Evolutionary conservation across 2,329 filamentous ascomycete genomes (phyloP).

Genomic region (Phoma herbarum): DNA sequence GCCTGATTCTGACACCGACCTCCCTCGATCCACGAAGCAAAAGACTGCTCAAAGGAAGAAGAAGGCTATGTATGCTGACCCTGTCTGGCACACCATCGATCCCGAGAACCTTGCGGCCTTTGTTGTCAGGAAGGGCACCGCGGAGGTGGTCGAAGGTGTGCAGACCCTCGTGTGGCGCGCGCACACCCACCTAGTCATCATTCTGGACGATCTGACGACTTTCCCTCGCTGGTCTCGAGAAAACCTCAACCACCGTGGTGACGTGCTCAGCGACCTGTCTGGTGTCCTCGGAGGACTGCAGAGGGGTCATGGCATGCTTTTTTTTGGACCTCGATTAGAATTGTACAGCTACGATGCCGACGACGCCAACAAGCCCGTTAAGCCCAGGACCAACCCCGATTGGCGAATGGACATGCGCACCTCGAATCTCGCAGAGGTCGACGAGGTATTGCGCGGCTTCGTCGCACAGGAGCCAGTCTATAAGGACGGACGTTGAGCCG

Average conservation of each 20-base stretch:
- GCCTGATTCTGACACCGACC: conserved; percentile 15
- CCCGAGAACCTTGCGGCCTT: conserved; percentile 31
- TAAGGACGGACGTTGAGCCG: neutral
- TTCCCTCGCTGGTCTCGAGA: conserved; percentile 17
- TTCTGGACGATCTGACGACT: conserved; percentile 34
- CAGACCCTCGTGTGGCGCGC: conserved; percentile 7
- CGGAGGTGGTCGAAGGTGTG: neutral
- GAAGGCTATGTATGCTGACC: neutral
- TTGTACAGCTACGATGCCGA: conserved; percentile 34
- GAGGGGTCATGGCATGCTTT: conserved; percentile 32
- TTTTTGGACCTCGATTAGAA: conserved; percentile 38
- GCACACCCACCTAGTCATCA: conserved; percentile 35
- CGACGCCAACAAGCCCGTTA: neutral
- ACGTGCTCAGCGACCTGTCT: conserved; percentile 33
- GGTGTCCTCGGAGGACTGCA: conserved; percentile 25
- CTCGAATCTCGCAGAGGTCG: conserved; percentile 5
- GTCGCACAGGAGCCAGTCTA: neutral
- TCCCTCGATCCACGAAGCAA: conserved; percentile 5
- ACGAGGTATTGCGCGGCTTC: conserved; percentile 15
- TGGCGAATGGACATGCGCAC: conserved; percentile 24
- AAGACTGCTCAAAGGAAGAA: conserved; percentile 1
- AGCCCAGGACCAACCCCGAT: neutral
- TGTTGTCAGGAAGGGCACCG: conserved; percentile 22
- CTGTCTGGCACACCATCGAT: conserved; percentile 21
- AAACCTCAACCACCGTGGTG: conserved; percentile 29